Evolutionary conservation across 1,139 yeast genomes (phyloP).

Genomic region (Magnusiomyces fungicola): DNA sequence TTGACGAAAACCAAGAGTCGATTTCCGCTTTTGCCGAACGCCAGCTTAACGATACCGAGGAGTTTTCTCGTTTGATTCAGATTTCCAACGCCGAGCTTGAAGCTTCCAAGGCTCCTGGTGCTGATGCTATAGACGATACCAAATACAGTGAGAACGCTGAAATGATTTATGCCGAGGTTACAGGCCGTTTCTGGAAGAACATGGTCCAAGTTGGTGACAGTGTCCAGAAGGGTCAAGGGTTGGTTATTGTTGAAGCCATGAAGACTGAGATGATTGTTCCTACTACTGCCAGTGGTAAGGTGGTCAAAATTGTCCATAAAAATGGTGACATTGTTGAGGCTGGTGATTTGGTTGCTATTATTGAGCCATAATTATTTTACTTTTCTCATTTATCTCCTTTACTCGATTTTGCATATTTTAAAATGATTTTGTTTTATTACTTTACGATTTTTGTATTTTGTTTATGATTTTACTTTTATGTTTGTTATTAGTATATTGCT

Average conservation of each 20-base stretch:
- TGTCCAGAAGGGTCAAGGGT: constrained; percentile 67
- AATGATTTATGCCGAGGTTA: constrained; percentile 83
- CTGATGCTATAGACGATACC: constrained; percentile 28
- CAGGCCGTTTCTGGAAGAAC: constrained; percentile 96
- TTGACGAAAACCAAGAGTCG: constrained; percentile 60
- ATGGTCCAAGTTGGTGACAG: constrained; percentile 72
- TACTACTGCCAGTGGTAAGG: constrained; percentile 69
- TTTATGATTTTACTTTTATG: neutral
- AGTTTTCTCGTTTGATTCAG: constrained; percentile 76
- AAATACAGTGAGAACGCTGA: constrained; percentile 66
- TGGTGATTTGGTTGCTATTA: constrained; percentile 84
- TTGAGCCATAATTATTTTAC: constrained; percentile 30
- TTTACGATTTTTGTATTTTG: neutral
- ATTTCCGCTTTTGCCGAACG: constrained; percentile 60
- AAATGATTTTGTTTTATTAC: neutral
- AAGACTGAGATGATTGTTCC: constrained; percentile 91
- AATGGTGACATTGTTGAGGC: constrained; percentile 94
- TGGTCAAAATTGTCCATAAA: constrained; percentile 63
- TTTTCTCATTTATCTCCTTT: neutral
- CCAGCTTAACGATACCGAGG: constrained; percentile 79
- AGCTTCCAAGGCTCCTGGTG: constrained; percentile 36
- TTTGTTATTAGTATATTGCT: constrained; percentile 1
- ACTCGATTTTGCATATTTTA: neutral
- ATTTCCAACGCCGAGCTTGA: constrained; percentile 73
- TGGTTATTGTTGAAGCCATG: constrained; percentile 94